Evolutionary conservation across 768 basidiomycete species (phyloP).

Genomic region (Leccinum barrowsii): DNA sequence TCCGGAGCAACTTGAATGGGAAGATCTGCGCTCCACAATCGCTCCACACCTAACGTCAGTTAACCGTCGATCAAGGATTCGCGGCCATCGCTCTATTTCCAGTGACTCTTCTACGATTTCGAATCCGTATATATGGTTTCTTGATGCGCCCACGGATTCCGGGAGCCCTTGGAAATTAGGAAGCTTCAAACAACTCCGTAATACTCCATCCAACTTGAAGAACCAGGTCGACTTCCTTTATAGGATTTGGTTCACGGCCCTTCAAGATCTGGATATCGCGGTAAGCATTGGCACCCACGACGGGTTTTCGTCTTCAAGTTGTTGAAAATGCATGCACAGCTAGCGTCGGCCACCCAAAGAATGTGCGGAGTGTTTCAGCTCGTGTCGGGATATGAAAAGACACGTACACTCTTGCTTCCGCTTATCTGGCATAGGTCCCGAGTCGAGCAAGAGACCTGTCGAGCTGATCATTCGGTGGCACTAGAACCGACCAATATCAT

Average conservation of each 20-base stretch:
- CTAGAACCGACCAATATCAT: background rate
- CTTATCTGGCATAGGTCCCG: background rate
- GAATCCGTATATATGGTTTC: background rate
- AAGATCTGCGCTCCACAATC: constrained; percentile 1
- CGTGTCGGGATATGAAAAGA: constrained; percentile 17
- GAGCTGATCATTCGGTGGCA: background rate
- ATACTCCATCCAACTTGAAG: background rate
- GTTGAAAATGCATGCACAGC: background rate
- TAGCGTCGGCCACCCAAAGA: constrained; percentile 5
- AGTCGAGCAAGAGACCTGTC: background rate
- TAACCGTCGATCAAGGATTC: constrained; percentile 16
- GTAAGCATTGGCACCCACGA: background rate
- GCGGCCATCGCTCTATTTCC: background rate
- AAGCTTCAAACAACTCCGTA: background rate
- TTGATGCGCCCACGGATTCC: background rate
- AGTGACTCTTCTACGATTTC: background rate
- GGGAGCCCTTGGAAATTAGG: background rate
- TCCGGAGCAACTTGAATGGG: background rate
- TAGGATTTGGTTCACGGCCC: background rate
- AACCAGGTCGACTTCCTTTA: background rate
- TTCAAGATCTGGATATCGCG: background rate
- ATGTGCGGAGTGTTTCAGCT: constrained; percentile 4
- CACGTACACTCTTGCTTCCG: background rate
- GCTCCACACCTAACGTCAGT: background rate
- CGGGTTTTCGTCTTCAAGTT: background rate